These are phyloP conservation scores for Nakazawaea populi DNA, from an alignment of 805 yeast species.

Conservation along the genomic window DNA sequence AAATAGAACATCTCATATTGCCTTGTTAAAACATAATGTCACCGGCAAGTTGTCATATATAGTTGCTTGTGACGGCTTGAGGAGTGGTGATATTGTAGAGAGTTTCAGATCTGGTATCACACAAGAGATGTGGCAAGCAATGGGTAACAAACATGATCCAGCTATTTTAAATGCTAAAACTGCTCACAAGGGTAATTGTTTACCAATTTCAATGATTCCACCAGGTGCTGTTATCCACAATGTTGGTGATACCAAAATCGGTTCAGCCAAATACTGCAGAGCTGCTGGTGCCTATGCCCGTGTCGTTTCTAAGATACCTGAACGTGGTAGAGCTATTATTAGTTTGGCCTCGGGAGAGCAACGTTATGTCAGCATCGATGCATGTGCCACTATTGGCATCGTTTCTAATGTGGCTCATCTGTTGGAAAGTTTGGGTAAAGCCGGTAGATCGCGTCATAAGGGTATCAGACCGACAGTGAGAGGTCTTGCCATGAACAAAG, in stretches of 20 bases:
- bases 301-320: slow-evolving; percentile 71
- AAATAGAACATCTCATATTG: slow-evolving; percentile 88
- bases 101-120: slow-evolving; percentile 89
- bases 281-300: slow-evolving; percentile 95
- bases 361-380: slow-evolving; percentile 76
- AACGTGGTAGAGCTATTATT: slow-evolving; percentile 65
- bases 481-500: slow-evolving; percentile 97
- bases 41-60: slow-evolving; percentile 70
- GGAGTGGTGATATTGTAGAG: slow-evolving; percentile 90
- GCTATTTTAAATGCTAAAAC: slow-evolving; percentile 84
- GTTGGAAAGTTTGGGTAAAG: slow-evolving; percentile 87
- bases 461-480: slow-evolving; percentile 95
- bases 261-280: slow-evolving; percentile 84
- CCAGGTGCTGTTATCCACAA: slow-evolving; percentile 87
- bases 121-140: slow-evolving; percentile 59
- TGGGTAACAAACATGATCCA: slow-evolving; percentile 91
- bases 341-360: slow-evolving; percentile 90
- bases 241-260: slow-evolving; percentile 70
- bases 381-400: slow-evolving; percentile 91
- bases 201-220: slow-evolving; percentile 91
- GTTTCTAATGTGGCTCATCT: slow-evolving; percentile 93
- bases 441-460: slow-evolving; percentile 88
- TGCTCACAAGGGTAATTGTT: slow-evolving; percentile 89
- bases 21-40: slow-evolving; percentile 61
- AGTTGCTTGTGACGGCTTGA: slow-evolving; percentile 85